These are phyloP conservation scores for Zasmidium angulare DNA, from an alignment of 2,329 filamentous ascomycete genomes.

Conservation along the genomic window DNA sequence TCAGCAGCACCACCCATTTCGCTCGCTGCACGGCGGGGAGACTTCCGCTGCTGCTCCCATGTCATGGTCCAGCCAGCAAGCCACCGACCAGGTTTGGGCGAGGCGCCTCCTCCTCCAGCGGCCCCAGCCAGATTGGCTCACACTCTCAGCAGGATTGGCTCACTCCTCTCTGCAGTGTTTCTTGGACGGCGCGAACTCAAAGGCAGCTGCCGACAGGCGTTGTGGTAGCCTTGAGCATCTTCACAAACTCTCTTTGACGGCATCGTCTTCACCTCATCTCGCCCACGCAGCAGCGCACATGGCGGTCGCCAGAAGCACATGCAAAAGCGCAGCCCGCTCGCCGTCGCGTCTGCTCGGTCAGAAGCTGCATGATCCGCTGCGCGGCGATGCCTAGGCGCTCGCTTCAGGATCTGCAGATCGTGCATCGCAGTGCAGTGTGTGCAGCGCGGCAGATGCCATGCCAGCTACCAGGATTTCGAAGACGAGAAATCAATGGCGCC, in stretches of 20 bases:
- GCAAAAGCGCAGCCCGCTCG: background rate
- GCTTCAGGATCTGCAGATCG: conserved; percentile 4
- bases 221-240: background rate
- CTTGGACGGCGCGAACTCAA: conserved; percentile 22
- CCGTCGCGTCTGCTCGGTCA: background rate
- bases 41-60: conserved; percentile 5
- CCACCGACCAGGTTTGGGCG: conserved; percentile 18
- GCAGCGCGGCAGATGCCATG: conserved; percentile 4
- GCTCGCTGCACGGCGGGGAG: background rate
- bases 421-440: background rate
- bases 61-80: conserved; percentile 20
- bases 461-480: conserved; percentile 5
- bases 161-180: conserved; percentile 15
- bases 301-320: too few species aligned
- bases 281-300: background rate
- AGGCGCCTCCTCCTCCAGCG: conserved; percentile 15
- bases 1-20: background rate
- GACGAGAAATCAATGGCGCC: too few species aligned
- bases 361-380: background rate
- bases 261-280: background rate
- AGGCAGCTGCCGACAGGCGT: conserved; percentile 24
- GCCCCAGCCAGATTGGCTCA: conserved; percentile 25
- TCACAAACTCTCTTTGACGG: background rate
- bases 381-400: conserved; percentile 2
- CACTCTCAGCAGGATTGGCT: conserved; percentile 20